Evolutionary conservation across 129 eudicot genomes (phyloP).

Genomic region (Sambucus nigra): DNA sequence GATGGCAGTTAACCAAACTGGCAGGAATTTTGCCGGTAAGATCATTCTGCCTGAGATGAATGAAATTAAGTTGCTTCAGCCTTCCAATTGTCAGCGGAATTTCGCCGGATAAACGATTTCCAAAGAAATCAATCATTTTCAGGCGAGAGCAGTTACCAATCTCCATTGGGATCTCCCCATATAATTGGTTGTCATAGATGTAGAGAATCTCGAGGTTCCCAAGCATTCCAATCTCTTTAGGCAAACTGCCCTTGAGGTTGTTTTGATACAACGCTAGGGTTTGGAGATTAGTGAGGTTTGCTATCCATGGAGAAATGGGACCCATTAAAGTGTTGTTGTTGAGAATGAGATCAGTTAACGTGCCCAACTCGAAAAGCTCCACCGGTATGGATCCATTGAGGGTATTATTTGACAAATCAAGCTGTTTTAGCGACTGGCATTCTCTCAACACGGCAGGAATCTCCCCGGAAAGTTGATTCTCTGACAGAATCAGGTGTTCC

Average conservation of each 20-base stretch:
- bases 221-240: slow-evolving; percentile 75
- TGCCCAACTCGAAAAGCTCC: slow-evolving; percentile 43
- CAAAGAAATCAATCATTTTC: slow-evolving; percentile 86
- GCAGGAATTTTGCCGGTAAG: slow-evolving; percentile 76
- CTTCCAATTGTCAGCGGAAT: slow-evolving; percentile 64
- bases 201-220: slow-evolving; percentile 48
- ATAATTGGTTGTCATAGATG: slow-evolving; percentile 62
- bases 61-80: slow-evolving; percentile 61
- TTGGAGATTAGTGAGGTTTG: slow-evolving; percentile 64
- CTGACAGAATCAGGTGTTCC: slow-evolving; percentile 50
- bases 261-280: slow-evolving; percentile 65
- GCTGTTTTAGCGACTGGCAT: slow-evolving; percentile 43
- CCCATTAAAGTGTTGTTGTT: slow-evolving; percentile 73
- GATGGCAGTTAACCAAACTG: slow-evolving; percentile 64
- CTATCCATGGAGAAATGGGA: slow-evolving; percentile 48
- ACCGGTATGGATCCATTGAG: slow-evolving; percentile 66
- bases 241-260: slow-evolving; percentile 55
- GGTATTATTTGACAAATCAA: slow-evolving; percentile 87
- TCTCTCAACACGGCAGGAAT: slow-evolving; percentile 60
- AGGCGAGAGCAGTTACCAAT: slow-evolving; percentile 84
- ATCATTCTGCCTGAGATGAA: slow-evolving; percentile 77
- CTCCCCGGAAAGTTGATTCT: slow-evolving; percentile 55
- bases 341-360: slow-evolving; percentile 58
- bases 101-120: slow-evolving; percentile 60
- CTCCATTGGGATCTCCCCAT: slow-evolving; percentile 78